Base-by-base conservation (phyloP, 306 rosid genomes). In the Pueraria montana region DNA sequence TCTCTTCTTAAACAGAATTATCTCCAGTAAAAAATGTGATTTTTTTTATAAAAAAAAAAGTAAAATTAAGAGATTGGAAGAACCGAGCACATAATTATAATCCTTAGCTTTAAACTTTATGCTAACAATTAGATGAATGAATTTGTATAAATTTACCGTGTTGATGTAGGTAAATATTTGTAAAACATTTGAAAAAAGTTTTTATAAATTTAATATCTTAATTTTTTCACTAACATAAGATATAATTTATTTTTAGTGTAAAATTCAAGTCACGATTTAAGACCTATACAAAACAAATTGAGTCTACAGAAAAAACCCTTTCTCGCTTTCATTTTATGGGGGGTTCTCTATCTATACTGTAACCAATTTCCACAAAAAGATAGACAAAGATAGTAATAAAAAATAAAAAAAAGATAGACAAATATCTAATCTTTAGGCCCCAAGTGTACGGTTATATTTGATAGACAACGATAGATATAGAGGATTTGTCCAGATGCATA, bases 401-500 rank as follows among this genome's bases (percentile, higher is more conserved):
- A n/a, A n/a, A n/a, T n/a, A n/a, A n/a, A n/a, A 0, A 34, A 32
- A 17, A 10, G 63, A 56, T 43, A 50, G 16, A 56, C 63, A 56
- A 8, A n/a, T 11, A 56, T 56, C 63, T 8, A 11, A 23, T 58
- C 32, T 23, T 21, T 32, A 21, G 32, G 64, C 32, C n/a, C 36
- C n/a, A 24, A 26, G 56, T 59, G 56, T 23, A 76, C 14, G 53
- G 58, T 36, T 11, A 36, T 74, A 4, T 3, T 36, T 38, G 18
- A 36, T 12, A 9, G 46, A 52, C 63, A 74, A 74, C 3, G 42
- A 74, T 74, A 13, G 58, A 46, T 20, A n/a, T 21, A 12, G 5
- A 80, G 9, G 7, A 14, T 21, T 63, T 77, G 62, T 77, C 61
- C 45, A 61, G 14, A 61, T 61, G 43, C 72, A 38, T n/a, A 2